Percentiles rank a stretch among this genome's conserved stretches.
Evolutionary conservation across 2,329 filamentous ascomycete genomes (phyloP).

Genomic region (Aspergillus brunneoviolaceus): DNA sequence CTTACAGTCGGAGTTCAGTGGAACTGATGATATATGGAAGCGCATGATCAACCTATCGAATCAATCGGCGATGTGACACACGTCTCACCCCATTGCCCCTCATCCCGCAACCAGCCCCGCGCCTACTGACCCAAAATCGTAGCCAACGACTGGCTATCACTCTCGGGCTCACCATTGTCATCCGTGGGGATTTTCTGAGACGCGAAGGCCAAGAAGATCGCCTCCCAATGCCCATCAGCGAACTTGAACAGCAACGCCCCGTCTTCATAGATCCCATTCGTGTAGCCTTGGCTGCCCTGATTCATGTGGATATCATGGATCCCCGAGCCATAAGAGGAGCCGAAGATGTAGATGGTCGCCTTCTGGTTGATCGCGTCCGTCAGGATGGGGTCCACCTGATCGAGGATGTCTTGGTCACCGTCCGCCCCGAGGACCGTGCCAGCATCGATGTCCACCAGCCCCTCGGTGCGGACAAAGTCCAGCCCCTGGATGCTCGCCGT

Average conservation of each 20-base stretch:
- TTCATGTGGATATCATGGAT: slow-evolving; percentile 27
- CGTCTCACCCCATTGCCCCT: background rate
- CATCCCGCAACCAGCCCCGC: background rate
- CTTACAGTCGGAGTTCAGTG: too few relatives aligned
- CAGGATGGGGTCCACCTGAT: slow-evolving; percentile 17
- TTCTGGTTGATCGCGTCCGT: slow-evolving; percentile 12
- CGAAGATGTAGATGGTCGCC: slow-evolving; percentile 21
- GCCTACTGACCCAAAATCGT: slow-evolving; percentile 2
- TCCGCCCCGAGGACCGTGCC: slow-evolving; percentile 21
- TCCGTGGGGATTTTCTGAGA: slow-evolving; percentile 21
- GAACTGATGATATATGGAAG: too few relatives aligned
- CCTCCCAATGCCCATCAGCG: slow-evolving; percentile 15
- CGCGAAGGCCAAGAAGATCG: slow-evolving; percentile 22
- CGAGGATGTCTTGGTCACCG: slow-evolving; percentile 36
- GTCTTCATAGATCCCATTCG: slow-evolving; percentile 22
- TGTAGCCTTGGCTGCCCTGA: slow-evolving; percentile 19
- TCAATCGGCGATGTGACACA: background rate
- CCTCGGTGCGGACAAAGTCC: slow-evolving; percentile 19
- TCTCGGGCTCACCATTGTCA: slow-evolving; percentile 1
- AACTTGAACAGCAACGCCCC: slow-evolving; percentile 20
- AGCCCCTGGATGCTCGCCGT: slow-evolving; percentile 1
- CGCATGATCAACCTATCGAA: background rate
- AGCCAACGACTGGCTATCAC: slow-evolving; percentile 1
- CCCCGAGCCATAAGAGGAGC: slow-evolving; percentile 11
- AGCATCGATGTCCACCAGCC: slow-evolving; percentile 15